phyloP scores from a whole-genome alignment of 225 moss, liverwort and hornwort species.

The Neckera pumila region DNA sequence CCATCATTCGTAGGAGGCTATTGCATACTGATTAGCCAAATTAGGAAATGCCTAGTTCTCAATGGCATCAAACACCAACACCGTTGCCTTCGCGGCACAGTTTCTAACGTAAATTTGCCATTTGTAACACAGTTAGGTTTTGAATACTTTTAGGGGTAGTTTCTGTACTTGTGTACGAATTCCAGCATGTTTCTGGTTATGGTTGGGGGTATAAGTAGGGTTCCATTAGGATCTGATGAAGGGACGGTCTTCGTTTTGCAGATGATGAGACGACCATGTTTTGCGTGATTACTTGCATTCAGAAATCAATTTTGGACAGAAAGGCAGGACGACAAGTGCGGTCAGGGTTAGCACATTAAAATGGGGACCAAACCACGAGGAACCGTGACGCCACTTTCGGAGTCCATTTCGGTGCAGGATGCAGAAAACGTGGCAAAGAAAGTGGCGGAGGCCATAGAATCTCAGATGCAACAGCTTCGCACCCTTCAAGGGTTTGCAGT shows the following conservation, averaged over 20 bases:
- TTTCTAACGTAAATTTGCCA: not conserved
- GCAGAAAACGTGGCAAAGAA: slow-evolving; percentile 59
- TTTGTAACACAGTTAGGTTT: not conserved
- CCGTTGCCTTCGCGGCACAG: not conserved
- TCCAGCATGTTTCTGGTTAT: not conserved
- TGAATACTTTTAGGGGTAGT: not conserved
- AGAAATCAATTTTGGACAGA: not conserved
- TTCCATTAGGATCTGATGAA: not conserved
- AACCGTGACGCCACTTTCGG: slow-evolving; percentile 64
- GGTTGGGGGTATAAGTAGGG: not conserved
- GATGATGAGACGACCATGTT: not conserved
- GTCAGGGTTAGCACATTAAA: not conserved
- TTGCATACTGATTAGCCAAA: not conserved
- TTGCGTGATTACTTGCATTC: not conserved
- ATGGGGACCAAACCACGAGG: slow-evolving; percentile 37
- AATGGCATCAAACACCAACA: not conserved
- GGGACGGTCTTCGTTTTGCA: not conserved
- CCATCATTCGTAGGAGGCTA: not conserved
- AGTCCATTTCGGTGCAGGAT: slow-evolving; percentile 58
- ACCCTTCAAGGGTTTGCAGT: slow-evolving; percentile 55
- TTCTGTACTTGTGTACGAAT: not conserved
- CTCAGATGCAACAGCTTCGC: slow-evolving; percentile 47
- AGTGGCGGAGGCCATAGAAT: slow-evolving; percentile 52
- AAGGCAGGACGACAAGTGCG: not conserved
- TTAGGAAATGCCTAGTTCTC: not conserved